Evolutionary conservation across 75 land plant species (phyloP), one percentile per base, ranked within the genome.

Genomic region (Ceratopteris richardii): DNA sequence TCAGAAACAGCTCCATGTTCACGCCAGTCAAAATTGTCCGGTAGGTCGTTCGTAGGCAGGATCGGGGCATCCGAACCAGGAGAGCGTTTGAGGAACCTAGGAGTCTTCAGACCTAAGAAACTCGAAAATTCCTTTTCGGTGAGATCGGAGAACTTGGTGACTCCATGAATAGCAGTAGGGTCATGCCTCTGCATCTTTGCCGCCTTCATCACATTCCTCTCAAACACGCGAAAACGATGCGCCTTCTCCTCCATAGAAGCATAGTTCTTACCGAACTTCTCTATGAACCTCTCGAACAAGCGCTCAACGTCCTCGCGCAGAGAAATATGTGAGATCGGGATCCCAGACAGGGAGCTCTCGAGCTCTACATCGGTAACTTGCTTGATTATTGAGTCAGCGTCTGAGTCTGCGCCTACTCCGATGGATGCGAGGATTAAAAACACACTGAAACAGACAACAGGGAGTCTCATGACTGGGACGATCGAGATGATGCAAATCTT

Each of bases 131-230:
- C 98, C 41, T 67, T 70, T 52, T 72, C 79, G 16, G 98, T 90
- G 58, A 94, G 71, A 48, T 94, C 98, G 48, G 91, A 86, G 85
- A 90, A 94, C 69, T 77, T 74, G 21, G 96, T 94, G 18, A 94
- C 68, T 12, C 98, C 98, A 62, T 94, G 98, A 29, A 42, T 64
- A 7, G 98, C 98, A 1, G 69, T 29, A 16, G 91, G 96, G 51
- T 94, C 96, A 14, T 90, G 67, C 59, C 53, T 64, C 91, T 94
- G 96, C 75, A 83, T 79, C 3, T 75, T 39, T 47, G 58, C 19
- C 16, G 91, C 96, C 37, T 71, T 65, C 17, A 71, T 48, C 57
- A 94, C 60, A 51, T 94, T 94, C 19, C 44, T 27, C 80, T 73
- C 74, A 67, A 94, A 94, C 11, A 90, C 71, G 20, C 43, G 30